These are phyloP conservation scores for Gynandropsis gynandra DNA, from an alignment of 345 rosid genomes.

Conservation along the genomic window DNA sequence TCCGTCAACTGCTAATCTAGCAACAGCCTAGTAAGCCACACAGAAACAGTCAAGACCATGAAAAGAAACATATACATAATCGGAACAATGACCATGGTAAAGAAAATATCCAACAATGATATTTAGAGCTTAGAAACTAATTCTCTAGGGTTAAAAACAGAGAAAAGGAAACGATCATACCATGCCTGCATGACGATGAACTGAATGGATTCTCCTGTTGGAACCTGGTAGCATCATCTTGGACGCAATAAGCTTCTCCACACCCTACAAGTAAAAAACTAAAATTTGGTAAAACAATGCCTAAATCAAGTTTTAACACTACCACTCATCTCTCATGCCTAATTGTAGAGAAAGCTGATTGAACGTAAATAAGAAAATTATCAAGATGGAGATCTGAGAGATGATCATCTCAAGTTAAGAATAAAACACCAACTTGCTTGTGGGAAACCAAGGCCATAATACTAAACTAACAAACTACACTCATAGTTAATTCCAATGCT, in stretches of 20 bases:
- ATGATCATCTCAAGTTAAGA: background rate
- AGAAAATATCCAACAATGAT: background rate
- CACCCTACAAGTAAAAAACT: slow-evolving; percentile 51
- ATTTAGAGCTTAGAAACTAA: background rate
- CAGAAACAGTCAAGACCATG: background rate
- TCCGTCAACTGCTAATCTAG: slow-evolving; percentile 98
- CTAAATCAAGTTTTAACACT: background rate
- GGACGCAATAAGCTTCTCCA: slow-evolving; percentile 94
- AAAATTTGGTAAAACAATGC: background rate
- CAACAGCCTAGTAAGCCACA: slow-evolving; percentile 65
- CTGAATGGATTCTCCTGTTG: slow-evolving; percentile 88
- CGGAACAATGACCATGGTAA: background rate
- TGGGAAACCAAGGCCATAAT: background rate
- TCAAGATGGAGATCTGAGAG: background rate
- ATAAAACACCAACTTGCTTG: background rate
- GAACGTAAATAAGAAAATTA: background rate
- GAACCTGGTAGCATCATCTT: slow-evolving; percentile 99
- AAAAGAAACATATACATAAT: background rate
- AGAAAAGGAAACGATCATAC: slow-evolving; percentile 25
- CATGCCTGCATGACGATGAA: slow-evolving; percentile 96
- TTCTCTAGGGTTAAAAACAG: background rate
- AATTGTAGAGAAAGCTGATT: background rate
- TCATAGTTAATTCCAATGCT: background rate
- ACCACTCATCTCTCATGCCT: background rate
- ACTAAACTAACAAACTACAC: background rate